Evolutionary conservation across 1,139 yeast genomes (phyloP), one percentile per base, ranked within the genome.

Genomic region (Debaryomycetaceae sp.): DNA sequence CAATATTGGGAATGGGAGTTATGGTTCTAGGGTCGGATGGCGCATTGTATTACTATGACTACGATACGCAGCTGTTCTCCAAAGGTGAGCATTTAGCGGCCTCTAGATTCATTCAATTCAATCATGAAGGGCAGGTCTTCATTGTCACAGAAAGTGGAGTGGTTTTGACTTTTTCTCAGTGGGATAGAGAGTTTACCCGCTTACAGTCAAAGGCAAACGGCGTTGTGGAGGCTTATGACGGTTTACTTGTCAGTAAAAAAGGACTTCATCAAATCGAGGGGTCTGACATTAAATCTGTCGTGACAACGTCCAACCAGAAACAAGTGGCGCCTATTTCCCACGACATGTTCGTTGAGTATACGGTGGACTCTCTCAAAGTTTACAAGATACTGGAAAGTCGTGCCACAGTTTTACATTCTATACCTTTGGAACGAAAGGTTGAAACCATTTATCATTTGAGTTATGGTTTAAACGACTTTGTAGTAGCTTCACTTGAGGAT

Each of bases 21-120:
- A 44, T 65, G 34, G 53, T 57, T 11, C 46, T 60, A 27, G 60
- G 55, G 22, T 23, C 41, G 4, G 49, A 49, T 22, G 61, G 60
- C 3, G 34, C 42, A 6, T 47, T 49, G 40, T 39, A 37, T 17
- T 50, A 30, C 38, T 48, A 46, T 36, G 45, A 45, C 35, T 34
- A 31, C 24, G 42, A 45, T 13, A 42, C 40, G 6, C 17, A 11
- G 24, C 33, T n/a, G 22, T 34, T 23, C 24, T 41, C 7, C 31
- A 37, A 23, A 30, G 24, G 24, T 37, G 38, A 13, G 37, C 37
- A 27, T 17, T n/a, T 6, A 30, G 20, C 6, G 39, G 40, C 6
- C 23, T 9, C 5, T 20, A 33, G 6, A 38, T 46, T 34, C 38
- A 36, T 24, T 40, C 41, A 11, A 42, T 46, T 39, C 42, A 30